Base-by-base conservation (phyloP, 257 asterid species). In the Nicotiana attenuata region DNA sequence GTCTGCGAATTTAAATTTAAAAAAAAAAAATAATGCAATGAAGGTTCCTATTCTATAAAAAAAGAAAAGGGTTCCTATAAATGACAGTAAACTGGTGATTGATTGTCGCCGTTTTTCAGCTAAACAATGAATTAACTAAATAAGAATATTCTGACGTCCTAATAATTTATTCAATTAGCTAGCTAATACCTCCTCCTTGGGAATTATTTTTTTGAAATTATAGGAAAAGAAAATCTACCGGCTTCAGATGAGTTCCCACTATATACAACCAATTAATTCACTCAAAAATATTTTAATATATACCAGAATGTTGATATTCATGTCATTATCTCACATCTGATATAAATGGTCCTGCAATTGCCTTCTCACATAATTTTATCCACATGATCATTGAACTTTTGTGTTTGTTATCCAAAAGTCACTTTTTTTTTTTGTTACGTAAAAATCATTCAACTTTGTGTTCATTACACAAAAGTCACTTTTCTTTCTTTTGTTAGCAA, bases 361-460 rank as follows among this genome's bases (percentile, higher is more conserved):
- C 78, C 61, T 73, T 45, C 78, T 22, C 78, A 71, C 60, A 45
- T n/a, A n/a, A n/a, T n/a, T n/a, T n/a, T n/a, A n/a, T n/a, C n/a
- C n/a, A n/a, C n/a, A n/a, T n/a, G n/a, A n/a, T n/a, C n/a, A n/a
- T n/a, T n/a, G n/a, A n/a, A n/a, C n/a, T n/a, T n/a, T n/a, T n/a
- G n/a, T n/a, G n/a, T n/a, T n/a, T n/a, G n/a, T n/a, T n/a, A n/a
- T n/a, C n/a, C n/a, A n/a, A n/a, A n/a, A n/a, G n/a, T n/a, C n/a
- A n/a, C n/a, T n/a, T n/a, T n/a, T n/a, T n/a, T n/a, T n/a, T n/a
- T n/a, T n/a, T n/a, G n/a, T n/a, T n/a, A n/a, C n/a, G n/a, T n/a
- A n/a, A n/a, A n/a, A n/a, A n/a, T n/a, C n/a, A n/a, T n/a, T n/a
- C n/a, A n/a, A n/a, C n/a, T n/a, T n/a, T n/a, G n/a, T n/a, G n/a